Conservation (phyloP, 257 asterid genomes). For the Marsdenia floribunda region DNA sequence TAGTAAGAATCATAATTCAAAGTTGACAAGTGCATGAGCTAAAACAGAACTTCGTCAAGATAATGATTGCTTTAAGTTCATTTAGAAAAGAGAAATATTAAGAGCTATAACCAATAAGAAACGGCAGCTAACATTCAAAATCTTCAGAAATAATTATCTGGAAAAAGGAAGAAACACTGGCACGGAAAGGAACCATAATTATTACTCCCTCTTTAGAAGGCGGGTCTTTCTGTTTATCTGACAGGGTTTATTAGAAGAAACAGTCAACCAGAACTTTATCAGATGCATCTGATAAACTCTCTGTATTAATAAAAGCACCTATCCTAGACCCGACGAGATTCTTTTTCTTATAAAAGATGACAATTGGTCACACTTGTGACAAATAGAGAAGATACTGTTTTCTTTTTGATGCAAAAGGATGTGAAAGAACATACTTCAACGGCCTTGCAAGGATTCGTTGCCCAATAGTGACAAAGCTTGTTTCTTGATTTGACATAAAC, state of each 20-base stretch:
- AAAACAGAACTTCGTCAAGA: neutral
- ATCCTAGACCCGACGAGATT: neutral
- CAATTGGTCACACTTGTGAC: neutral
- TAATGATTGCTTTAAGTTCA: neutral
- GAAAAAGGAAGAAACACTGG: neutral
- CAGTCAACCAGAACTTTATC: neutral
- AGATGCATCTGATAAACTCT: neutral
- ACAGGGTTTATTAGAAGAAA: neutral
- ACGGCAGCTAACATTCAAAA: neutral
- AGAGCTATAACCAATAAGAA: neutral
- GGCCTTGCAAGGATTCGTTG: slow-evolving; percentile 99
- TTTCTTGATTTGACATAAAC: slow-evolving; percentile 99
- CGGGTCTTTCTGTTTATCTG: neutral
- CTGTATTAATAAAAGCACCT: neutral
- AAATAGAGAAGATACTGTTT: neutral
- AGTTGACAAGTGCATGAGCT: slow-evolving; percentile 3
- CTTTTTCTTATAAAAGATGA: neutral
- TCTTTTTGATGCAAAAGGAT: neutral
- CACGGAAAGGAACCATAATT: neutral
- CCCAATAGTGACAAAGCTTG: slow-evolving; percentile 98
- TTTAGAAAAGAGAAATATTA: neutral
- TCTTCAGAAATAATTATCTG: neutral
- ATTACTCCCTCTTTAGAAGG: neutral
- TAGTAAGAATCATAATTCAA: neutral
- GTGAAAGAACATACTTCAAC: slow-evolving; percentile 58